Percentiles rank a stretch among this genome's conserved stretches.
Evolutionary conservation across 139 green algal genomes (phyloP).

Genomic region (Ettlia oleoabundans): DNA sequence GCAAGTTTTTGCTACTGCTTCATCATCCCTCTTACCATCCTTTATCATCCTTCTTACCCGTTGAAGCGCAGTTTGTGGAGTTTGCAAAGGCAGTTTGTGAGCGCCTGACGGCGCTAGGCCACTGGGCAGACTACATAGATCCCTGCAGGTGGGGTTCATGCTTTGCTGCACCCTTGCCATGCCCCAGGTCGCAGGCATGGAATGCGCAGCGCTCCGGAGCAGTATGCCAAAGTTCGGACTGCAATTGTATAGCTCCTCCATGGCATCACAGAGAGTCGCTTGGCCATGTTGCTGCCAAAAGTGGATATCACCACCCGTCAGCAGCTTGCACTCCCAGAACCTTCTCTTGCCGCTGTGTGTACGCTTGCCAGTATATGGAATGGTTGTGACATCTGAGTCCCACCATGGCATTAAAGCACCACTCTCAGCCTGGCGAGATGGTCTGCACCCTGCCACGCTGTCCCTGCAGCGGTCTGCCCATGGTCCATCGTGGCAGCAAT

Average conservation of each 20-base stretch:
- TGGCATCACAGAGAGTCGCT: too few relatives aligned
- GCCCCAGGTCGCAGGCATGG: too few relatives aligned
- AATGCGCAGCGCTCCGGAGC: too few relatives aligned
- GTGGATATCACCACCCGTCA: background rate
- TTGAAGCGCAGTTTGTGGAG: constrained; percentile 78
- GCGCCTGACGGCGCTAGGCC: constrained; percentile 61
- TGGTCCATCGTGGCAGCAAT: constrained; percentile 76
- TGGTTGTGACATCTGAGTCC: too few relatives aligned
- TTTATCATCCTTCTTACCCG: background rate
- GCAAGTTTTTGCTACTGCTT: background rate
- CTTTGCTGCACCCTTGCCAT: too few relatives aligned
- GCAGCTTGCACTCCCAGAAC: background rate
- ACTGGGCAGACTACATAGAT: constrained; percentile 98
- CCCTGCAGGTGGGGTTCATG: constrained; percentile 78
- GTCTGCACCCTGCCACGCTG: background rate
- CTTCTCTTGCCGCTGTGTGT: background rate
- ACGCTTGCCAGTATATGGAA: too few relatives aligned
- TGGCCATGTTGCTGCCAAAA: too few relatives aligned
- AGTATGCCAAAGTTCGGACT: too few relatives aligned
- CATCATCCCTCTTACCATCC: background rate
- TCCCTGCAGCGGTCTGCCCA: constrained; percentile 85
- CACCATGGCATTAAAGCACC: too few relatives aligned
- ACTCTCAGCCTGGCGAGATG: too few relatives aligned
- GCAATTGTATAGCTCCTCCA: too few relatives aligned
- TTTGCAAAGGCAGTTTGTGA: constrained; percentile 85